These are phyloP conservation scores for Pseudopithomyces chartarum DNA, from an alignment of 2,329 filamentous ascomycete species.

Conservation along the genomic window DNA sequence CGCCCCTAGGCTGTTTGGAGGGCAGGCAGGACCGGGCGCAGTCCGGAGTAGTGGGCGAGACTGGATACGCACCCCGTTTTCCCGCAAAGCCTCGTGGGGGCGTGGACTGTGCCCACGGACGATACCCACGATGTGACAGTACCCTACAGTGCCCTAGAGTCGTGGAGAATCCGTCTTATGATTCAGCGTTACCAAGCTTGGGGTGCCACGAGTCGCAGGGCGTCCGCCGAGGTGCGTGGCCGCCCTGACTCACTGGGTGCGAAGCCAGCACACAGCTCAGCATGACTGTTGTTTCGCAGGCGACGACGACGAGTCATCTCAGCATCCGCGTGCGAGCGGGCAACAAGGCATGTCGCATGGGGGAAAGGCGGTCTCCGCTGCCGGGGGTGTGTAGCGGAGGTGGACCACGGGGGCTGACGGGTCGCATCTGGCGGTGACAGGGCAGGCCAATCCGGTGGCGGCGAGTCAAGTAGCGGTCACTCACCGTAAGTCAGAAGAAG, in stretches of 20 bases:
- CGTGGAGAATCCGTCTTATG: constrained; percentile 6
- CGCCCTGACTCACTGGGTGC: constrained; percentile 10
- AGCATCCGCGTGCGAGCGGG: constrained; percentile 10
- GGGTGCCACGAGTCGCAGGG: constrained; percentile 3
- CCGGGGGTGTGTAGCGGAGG: constrained; percentile 27
- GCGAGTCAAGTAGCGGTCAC: constrained; percentile 34
- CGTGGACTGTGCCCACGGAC: not conserved
- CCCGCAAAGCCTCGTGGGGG: constrained; percentile 8
- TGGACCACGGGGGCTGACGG: constrained; percentile 22
- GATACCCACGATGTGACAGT: not conserved
- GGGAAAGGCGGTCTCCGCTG: constrained; percentile 30
- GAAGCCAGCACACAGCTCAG: constrained; percentile 14
- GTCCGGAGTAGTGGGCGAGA: constrained; percentile 3
- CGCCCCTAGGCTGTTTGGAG: constrained; percentile 12
- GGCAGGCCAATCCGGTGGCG: constrained; percentile 26
- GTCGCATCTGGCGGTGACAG: constrained; percentile 32
- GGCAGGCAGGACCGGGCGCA: not conserved
- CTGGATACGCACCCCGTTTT: constrained; percentile 3
- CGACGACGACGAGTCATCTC: constrained; percentile 35
- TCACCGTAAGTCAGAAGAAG: constrained; percentile 36
- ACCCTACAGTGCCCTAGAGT: no score
- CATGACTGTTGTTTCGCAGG: constrained; percentile 16
- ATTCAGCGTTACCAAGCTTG: constrained; percentile 8
- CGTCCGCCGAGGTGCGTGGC: constrained; percentile 8
- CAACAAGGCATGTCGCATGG: constrained; percentile 27